Evolutionary conservation across 2,329 filamentous ascomycete genomes (phyloP).

Genomic region (Aschersonia sp.): DNA sequence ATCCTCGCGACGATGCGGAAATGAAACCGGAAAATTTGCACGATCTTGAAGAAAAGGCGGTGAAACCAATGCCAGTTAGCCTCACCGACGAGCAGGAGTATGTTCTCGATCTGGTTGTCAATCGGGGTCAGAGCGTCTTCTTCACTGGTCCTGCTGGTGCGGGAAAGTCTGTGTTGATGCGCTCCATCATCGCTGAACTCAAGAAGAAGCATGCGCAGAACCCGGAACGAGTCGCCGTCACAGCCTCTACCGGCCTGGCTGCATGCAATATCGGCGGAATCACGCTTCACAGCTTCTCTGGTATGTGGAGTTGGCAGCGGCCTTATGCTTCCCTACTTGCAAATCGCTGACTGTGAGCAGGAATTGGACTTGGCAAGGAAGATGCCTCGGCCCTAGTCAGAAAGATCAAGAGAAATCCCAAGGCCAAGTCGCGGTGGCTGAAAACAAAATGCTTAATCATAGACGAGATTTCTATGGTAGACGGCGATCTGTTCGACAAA

Average conservation of each 20-base stretch:
- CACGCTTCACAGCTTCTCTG: slow-evolving; percentile 89
- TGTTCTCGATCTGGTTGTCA: slow-evolving; percentile 69
- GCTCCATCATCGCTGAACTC: slow-evolving; percentile 73
- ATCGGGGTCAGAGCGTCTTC: slow-evolving; percentile 78
- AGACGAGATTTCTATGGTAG: slow-evolving; percentile 97
- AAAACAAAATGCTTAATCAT: slow-evolving; percentile 77
- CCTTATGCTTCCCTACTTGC: background rate
- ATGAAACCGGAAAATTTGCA: slow-evolving; percentile 7
- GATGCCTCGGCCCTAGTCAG: slow-evolving; percentile 65
- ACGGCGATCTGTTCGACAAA: slow-evolving; percentile 94
- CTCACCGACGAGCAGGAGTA: slow-evolving; percentile 77
- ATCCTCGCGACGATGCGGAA: slow-evolving; percentile 21
- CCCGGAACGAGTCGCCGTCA: slow-evolving; percentile 77
- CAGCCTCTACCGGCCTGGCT: slow-evolving; percentile 87
- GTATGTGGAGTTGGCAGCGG: slow-evolving; percentile 18
- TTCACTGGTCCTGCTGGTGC: slow-evolving; percentile 96
- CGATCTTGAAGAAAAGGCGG: slow-evolving; percentile 5
- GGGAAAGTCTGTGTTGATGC: slow-evolving; percentile 91
- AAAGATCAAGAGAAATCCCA: slow-evolving; percentile 79
- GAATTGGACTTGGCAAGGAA: slow-evolving; percentile 86
- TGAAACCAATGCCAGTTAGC: slow-evolving; percentile 39
- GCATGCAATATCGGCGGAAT: slow-evolving; percentile 95
- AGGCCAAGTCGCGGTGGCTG: slow-evolving; percentile 80
- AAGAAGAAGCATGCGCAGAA: slow-evolving; percentile 64
- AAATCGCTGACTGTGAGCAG: slow-evolving; percentile 7